Evolutionary conservation across 805 yeast species (phyloP), one percentile per base, ranked within the genome.

Genomic region (Babjeviella inositovora): DNA sequence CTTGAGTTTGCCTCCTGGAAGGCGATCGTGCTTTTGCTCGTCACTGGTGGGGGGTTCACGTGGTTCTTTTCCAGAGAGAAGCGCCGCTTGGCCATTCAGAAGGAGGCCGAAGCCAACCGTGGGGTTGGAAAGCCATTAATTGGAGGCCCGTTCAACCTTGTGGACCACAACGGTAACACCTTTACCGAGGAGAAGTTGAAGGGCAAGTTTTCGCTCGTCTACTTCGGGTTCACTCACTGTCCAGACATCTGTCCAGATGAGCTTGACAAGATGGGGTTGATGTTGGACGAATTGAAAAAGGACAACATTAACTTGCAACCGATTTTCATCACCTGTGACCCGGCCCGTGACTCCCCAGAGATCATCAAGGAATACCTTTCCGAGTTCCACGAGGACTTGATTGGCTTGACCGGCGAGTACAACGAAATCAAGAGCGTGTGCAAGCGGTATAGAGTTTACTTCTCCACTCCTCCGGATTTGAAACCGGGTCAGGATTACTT

Each of bases 161-260:
- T 63, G 6, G 94, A 87, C 43, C 59, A 64, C 16, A 50, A 82
- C 24, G 84, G 85, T 18, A 49, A 74, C 14, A 47, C 44, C 11
- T 90, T 90, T 47, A 82, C 95, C 2, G 70, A 82, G 14, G 57
- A 80, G 31, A 62, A 87, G 35, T 53, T 90, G 39, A 49, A 64
- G 31, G 90, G 85, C 16, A 74, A 68, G 43, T 90, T 84, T 48
- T 69, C 87, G 7, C 54, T 90, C 21, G 47, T 87, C n/a, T 90
- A 90, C 46, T 90, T 90, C 50, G 98, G 98, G 1, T 90, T 90
- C 55, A 79, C 95, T 4, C 85, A 85, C 50, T 90, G 98, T 52
- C 98, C 98, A 5, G 98, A 90, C 50, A 85, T 90, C 25, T 90
- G 98, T 49, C 98, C 98, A 7, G 98, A 90, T 47, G 98, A 90